Evolutionary conservation across 345 rosid species (phyloP), one percentile per base, ranked within the genome.

Genomic region (Hibiscus tridactylites): DNA sequence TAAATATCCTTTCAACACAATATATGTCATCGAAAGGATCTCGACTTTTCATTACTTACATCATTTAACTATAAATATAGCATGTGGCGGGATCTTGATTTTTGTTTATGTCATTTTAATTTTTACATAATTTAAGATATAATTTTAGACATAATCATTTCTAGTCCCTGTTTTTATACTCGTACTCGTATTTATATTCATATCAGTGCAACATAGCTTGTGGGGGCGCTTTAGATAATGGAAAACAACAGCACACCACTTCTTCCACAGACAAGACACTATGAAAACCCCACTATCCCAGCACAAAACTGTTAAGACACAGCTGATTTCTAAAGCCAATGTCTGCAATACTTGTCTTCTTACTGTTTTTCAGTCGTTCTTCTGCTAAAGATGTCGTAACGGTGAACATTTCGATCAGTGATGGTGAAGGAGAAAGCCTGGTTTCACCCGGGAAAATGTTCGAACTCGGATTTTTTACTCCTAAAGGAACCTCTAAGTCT

Each of bases 401-500:
- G 61, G 42, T 70, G 53, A 53, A 68, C 68, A 73, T 56, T 62
- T 77, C 73, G 50, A 79, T 80, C 66, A 76, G 72, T 60, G 81
- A 81, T 58, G 76, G 60, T 35, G 37, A 35, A 49, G 80, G 78
- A 73, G 80, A 75, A 35, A 83, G 78, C 28, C 80, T 85, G 58
- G 74, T 78, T 70, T 81, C 85, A 37, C 10, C 74, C 46, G 80
- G 73, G 42, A 59, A 78, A 50, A 65, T 0, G 26, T 73, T 73
- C 39, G 71, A 73, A 56, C 33, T 73, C 17, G 71, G 76, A 19
- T 73, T 73, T 44, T 73, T 73, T 12, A 65, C 58, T 66, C 71
- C 71, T 8, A 44, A 53, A 33, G 63, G 56, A 29, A 44, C 33
- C 60, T 35, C 31, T 9, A 9, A 42, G 46, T 9, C 46, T 42